A percentile compares a stretch with the other conserved stretches of the same genome.
Evolutionary conservation across 1,284 basidiomycete genomes (phyloP).

Genomic region (Earliella scabrosa): DNA sequence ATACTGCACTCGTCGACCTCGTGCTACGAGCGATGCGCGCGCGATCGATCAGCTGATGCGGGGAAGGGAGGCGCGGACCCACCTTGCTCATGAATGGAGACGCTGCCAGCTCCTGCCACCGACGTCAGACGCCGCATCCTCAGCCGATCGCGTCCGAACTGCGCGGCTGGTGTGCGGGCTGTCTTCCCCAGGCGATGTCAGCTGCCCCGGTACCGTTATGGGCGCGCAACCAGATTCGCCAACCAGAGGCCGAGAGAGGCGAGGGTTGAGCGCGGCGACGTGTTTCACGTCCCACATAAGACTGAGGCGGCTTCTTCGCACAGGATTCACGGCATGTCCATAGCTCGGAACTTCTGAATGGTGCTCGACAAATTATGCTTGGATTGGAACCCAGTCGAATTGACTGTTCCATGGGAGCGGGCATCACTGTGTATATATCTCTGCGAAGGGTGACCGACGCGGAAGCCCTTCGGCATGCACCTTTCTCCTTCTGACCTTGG

Average conservation of each 20-base stretch:
- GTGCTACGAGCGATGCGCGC: neutral
- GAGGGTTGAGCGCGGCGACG: neutral
- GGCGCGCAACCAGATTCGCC: neutral
- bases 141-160: neutral
- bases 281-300: neutral
- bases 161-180: neutral
- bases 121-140: neutral
- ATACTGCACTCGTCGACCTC: no score
- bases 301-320: neutral
- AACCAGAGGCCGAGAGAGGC: neutral
- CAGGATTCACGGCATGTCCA: neutral
- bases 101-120: neutral
- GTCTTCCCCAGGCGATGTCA: neutral
- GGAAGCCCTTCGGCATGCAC: neutral
- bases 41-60: neutral
- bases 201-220: neutral
- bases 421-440: constrained; percentile 1
- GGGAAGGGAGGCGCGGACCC: no score
- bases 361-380: neutral
- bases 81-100: neutral
- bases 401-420: constrained; percentile 7
- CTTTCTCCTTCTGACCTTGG: neutral
- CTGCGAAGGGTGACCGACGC: neutral
- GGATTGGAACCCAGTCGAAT: neutral
- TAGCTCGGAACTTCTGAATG: neutral